phyloP scores from a whole-genome alignment of 331 rosid genomes.

The Quercus phellos region DNA sequence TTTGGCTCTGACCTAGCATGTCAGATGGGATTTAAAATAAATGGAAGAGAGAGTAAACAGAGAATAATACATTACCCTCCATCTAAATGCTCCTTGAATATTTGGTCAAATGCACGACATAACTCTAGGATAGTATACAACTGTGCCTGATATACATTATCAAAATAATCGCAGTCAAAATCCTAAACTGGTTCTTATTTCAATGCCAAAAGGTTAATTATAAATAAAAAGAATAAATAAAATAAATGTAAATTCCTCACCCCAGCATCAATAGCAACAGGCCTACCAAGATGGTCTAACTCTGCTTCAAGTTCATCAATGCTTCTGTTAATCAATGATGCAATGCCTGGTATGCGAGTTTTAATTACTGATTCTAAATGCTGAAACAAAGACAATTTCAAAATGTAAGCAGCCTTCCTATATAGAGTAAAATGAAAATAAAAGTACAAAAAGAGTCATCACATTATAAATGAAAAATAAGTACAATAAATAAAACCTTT shows the following conservation, averaged over 20 bases:
- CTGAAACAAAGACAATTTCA: constrained; percentile 38
- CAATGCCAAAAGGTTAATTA: background rate
- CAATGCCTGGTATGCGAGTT: constrained; percentile 52
- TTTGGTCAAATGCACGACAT: constrained; percentile 69
- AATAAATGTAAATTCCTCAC: constrained; percentile 24
- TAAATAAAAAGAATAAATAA: background rate
- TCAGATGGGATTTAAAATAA: background rate
- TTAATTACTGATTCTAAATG: constrained; percentile 58
- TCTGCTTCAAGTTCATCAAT: constrained; percentile 54
- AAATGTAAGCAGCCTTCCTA: background rate
- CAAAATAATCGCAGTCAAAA: background rate
- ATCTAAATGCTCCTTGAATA: constrained; percentile 76
- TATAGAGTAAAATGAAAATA: background rate
- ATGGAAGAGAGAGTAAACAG: background rate
- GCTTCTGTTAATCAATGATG: constrained; percentile 43
- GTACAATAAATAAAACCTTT: constrained; percentile 34
- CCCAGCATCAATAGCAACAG: constrained; percentile 55
- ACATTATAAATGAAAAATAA: background rate
- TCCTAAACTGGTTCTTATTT: background rate
- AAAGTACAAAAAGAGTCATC: background rate
- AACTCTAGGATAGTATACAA: constrained; percentile 60
- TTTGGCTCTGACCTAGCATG: background rate
- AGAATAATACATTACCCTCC: constrained; percentile 55
- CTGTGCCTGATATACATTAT: constrained; percentile 29
- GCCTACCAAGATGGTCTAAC: constrained; percentile 48